Percentiles rank a stretch among this genome's conserved stretches.
Evolutionary conservation across 768 basidiomycete genomes (phyloP).

Genomic region (Solioccasus polychromus): DNA sequence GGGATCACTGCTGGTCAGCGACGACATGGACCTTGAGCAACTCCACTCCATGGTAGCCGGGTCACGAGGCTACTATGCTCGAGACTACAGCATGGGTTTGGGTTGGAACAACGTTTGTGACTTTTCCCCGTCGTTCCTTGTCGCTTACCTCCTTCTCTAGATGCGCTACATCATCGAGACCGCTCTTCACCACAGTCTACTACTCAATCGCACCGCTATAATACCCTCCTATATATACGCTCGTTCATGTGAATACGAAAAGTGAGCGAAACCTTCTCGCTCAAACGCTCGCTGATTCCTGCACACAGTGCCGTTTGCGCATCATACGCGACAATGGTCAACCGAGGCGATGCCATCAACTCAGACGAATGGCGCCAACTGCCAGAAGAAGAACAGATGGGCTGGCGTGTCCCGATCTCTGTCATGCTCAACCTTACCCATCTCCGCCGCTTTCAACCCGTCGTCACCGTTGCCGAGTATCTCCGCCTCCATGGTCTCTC

Average conservation of each 20-base stretch:
- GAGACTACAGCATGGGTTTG: constrained; percentile 42
- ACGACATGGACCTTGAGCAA: constrained; percentile 30
- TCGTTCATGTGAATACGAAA: constrained; percentile 38
- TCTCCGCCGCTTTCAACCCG: constrained; percentile 36
- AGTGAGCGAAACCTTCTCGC: constrained; percentile 11
- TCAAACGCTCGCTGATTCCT: neutral
- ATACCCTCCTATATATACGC: constrained; percentile 47
- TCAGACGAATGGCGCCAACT: constrained; percentile 41
- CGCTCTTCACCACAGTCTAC: constrained; percentile 39
- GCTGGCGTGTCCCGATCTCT: constrained; percentile 35
- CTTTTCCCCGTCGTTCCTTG: neutral
- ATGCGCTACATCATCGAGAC: constrained; percentile 50
- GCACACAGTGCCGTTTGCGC: constrained; percentile 34
- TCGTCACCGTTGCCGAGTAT: constrained; percentile 43
- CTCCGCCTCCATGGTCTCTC: constrained; percentile 38
- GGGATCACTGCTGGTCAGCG: constrained; percentile 14
- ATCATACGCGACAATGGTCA: constrained; percentile 42
- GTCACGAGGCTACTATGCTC: constrained; percentile 42
- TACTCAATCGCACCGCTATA: constrained; percentile 43
- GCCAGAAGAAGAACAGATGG: constrained; percentile 36
- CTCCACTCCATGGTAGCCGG: constrained; percentile 33
- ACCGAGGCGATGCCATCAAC: constrained; percentile 41
- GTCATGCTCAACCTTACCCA: constrained; percentile 43
- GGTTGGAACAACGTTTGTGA: constrained; percentile 46
- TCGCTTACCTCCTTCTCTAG: constrained; percentile 21